Base-by-base conservation (phyloP, 129 eudicot species). In the Flaveria ramosissima region DNA sequence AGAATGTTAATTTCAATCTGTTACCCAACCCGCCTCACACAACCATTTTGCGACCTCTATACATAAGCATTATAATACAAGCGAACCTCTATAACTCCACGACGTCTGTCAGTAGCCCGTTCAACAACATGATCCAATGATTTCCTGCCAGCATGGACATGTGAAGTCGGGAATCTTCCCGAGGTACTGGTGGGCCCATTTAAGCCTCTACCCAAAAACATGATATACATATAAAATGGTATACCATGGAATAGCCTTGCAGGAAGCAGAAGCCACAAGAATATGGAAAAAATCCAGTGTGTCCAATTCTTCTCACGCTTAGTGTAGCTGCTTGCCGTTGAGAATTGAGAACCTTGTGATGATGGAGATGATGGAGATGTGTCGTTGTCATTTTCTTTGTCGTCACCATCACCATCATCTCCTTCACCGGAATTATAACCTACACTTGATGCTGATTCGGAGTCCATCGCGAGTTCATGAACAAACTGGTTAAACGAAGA, bases 401-500 rank as follows among this genome's bases (percentile, higher is more conserved):
- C 67, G 11, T 59, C 65, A 23, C 7, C 27, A n/a, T 61, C 46
- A 47, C 50, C 63, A 15, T 19, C 74, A 1, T 73, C 59, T 11
- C 89, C 96, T 68, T 88, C 97, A 60, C 86, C 97, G 68, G 98
- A 89, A 71, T 96, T 87, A 79, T 89, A 85, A 71, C 86, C 93
- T 57, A 73, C 82, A 83, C 93, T 89, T 32, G 97, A 88, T 42
- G 85, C 89, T 55, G 83, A 80, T 73, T 91, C 97, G 55, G 97
- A 91, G 57, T 91, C 97, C 76, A 91, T 80, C 14, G 98, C 86
- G 21, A 87, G 82, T 66, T 94, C 96, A 47, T 94, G 97, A 71
- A 94, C 90, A 78, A 91, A 83, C 68, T 87, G 96, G 85, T 94
- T 94, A 84, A 94, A 94, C 60, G 98, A 94, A 55, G 98, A 94